Base-by-base conservation (phyloP, 2,329 filamentous ascomycete species). In the Aureobasidium mangrovei region DNA sequence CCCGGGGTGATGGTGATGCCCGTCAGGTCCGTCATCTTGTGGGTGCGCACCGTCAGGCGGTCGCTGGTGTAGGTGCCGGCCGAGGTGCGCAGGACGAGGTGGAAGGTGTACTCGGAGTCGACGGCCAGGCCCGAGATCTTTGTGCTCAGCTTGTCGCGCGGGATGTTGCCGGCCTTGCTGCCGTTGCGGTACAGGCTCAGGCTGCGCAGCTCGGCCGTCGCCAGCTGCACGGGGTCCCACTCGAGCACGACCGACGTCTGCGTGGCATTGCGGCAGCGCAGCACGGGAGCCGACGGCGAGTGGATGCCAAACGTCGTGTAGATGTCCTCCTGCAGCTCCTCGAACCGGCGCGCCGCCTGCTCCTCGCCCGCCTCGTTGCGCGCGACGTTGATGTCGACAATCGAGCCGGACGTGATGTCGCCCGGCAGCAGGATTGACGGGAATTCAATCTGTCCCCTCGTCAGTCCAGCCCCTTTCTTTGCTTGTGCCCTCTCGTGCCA, bases 241-340 rank as follows among this genome's bases (percentile, higher is more conserved):
- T 97, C 93, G 51, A 98, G 86, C 36, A 98, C 93, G 43, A 97
- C 86, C 29, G 88, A 94, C n/a, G 93, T 98, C 72, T 98, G 93
- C 1, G 93, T 98, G 54, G 91, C 91, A 78, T 97, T 98, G 72
- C 90, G 86, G 71, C 93, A 94, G 65, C 90, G 88, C 35, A 98
- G 82, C 48, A 86, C 72, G 6, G 93, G 93, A 1, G 85, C 76
- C 27, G 80, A 74, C 32, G 93, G 93, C 55, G 88, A 84, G 57
- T 81, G 77, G 61, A 87, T 82, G 62, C 93, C 93, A 69, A 97
- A 97, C 53, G 87, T 86, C 62, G 80, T 78, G 72, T 86, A 86
- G 74, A 98, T 97, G 63, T 85, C 84, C 64, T 86, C 83, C 74
- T 98, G 93, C n/a, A 98, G 85, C 32, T 81, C 73, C 60, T 85